A percentile compares a stretch with the other conserved stretches of the same genome.
These are phyloP conservation scores for Millerozyma miso DNA, from an alignment of 805 yeast species.

Conservation along the genomic window DNA sequence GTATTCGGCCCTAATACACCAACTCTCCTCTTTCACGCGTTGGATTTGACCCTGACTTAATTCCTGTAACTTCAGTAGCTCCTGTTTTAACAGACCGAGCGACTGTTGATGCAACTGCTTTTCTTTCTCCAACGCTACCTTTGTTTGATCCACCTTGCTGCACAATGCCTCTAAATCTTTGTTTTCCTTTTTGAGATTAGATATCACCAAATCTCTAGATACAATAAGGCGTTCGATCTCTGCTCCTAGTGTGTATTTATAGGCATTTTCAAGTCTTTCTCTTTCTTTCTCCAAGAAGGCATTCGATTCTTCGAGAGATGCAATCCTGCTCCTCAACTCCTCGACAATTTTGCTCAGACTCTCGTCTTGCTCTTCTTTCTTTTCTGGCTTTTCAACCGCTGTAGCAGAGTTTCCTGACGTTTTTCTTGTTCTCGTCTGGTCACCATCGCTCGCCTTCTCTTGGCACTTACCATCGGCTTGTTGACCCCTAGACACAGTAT, in stretches of 20 bases:
- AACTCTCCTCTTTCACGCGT: not conserved
- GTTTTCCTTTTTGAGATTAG: constrained; percentile 4
- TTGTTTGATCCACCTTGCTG: not conserved
- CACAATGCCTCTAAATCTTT: not conserved
- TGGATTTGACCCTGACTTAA: too few relatives aligned
- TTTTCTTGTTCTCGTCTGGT: not conserved
- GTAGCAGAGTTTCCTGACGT: not conserved
- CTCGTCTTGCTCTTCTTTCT: not conserved
- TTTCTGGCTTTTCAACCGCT: not conserved
- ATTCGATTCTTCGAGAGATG: not conserved
- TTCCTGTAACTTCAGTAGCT: not conserved
- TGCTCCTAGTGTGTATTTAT: constrained; percentile 20
- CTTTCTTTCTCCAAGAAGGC: constrained; percentile 1
- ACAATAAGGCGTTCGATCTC: constrained; percentile 20
- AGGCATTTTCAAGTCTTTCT: constrained; percentile 9
- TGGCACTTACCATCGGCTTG: not conserved
- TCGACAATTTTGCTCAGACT: not conserved
- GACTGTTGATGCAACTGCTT: not conserved
- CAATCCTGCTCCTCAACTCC: not conserved
- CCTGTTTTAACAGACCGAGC: not conserved
- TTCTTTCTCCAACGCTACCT: not conserved
- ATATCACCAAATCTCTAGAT: constrained; percentile 18
- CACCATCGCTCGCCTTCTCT: not conserved
- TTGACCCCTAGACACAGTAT: not conserved
- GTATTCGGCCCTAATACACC: not conserved